Conservation (phyloP, 345 rosid species). For the Microthlaspi erraticum region DNA sequence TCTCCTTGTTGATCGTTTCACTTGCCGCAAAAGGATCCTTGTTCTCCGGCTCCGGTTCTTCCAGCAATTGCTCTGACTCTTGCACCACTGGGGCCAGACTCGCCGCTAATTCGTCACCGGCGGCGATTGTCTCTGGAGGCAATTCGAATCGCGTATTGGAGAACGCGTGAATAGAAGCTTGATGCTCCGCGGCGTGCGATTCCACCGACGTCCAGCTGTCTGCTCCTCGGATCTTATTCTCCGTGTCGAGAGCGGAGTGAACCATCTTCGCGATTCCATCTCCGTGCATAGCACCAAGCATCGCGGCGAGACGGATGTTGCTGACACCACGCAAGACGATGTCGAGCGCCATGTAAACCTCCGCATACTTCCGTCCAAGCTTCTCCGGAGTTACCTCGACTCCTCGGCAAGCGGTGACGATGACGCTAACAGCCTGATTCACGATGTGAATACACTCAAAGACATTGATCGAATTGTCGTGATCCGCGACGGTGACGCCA, state of each 20-base stretch:
- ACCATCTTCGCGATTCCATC: constrained; percentile 99
- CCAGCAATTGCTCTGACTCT: constrained; percentile 60
- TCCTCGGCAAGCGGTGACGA: constrained; percentile 98
- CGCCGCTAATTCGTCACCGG: constrained; percentile 81
- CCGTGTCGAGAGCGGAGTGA: constrained; percentile 88
- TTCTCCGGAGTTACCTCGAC: constrained; percentile 99
- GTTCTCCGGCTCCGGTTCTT: constrained; percentile 62
- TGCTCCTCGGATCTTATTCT: constrained; percentile 92
- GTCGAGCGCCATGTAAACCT: constrained; percentile 96
- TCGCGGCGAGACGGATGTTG: constrained; percentile 84
- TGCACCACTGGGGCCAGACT: constrained; percentile 60
- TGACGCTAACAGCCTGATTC: constrained; percentile 94
- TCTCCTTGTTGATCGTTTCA: constrained; percentile 70
- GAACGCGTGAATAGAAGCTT: constrained; percentile 66
- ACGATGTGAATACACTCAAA: constrained; percentile 97
- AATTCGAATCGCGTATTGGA: constrained; percentile 67
- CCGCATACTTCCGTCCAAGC: constrained; percentile 86
- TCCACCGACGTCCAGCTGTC: constrained; percentile 75
- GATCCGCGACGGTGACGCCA: constrained; percentile 85
- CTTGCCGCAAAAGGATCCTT: constrained; percentile 96
- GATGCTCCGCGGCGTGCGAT: constrained; percentile 68
- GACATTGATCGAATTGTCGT: constrained; percentile 83
- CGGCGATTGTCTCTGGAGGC: constrained; percentile 79
- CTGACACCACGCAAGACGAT: constrained; percentile 94
- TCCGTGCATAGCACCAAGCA: constrained; percentile 95